phyloP scores from a whole-genome alignment of 169 alveolate species.

The Plasmodium fragile region DNA sequence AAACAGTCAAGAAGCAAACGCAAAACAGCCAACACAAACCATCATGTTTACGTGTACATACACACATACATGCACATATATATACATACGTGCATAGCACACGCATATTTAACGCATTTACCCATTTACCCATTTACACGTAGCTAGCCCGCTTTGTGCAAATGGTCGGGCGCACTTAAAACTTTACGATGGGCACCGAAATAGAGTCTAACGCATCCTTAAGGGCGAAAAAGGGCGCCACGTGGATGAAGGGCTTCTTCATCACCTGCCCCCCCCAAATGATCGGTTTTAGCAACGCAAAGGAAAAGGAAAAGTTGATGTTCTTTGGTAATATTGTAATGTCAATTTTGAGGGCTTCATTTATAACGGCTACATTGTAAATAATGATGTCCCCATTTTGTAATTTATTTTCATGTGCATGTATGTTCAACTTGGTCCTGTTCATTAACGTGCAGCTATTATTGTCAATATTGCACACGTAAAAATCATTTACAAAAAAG shows the following conservation, averaged over 20 bases:
- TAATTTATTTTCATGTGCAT: constrained; percentile 69
- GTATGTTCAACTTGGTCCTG: constrained; percentile 59
- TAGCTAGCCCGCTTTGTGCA: neutral
- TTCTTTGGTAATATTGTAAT: constrained; percentile 37
- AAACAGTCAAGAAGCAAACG: neutral
- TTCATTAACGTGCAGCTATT: constrained; percentile 19
- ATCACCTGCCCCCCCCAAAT: constrained; percentile 47
- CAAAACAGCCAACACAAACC: neutral
- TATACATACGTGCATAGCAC: neutral
- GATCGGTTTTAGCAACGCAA: constrained; percentile 35
- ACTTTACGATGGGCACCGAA: constrained; percentile 25
- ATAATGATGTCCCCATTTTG: constrained; percentile 30
- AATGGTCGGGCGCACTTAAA: constrained; percentile 1
- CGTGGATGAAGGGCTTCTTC: constrained; percentile 58
- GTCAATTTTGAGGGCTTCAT: constrained; percentile 32
- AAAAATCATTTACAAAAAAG: constrained; percentile 73
- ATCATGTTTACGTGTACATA: neutral
- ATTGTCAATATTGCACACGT: constrained; percentile 52
- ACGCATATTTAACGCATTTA: neutral
- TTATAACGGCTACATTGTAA: constrained; percentile 36
- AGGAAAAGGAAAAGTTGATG: constrained; percentile 33
- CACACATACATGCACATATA: neutral
- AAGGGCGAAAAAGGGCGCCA: constrained; percentile 57
- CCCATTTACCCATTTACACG: neutral
- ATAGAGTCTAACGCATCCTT: constrained; percentile 67